Percentiles rank a stretch among this genome's conserved stretches.
Evolutionary conservation across 495 filamentous ascomycete species (phyloP).

Genomic region (Hypoxylon trugodes): DNA sequence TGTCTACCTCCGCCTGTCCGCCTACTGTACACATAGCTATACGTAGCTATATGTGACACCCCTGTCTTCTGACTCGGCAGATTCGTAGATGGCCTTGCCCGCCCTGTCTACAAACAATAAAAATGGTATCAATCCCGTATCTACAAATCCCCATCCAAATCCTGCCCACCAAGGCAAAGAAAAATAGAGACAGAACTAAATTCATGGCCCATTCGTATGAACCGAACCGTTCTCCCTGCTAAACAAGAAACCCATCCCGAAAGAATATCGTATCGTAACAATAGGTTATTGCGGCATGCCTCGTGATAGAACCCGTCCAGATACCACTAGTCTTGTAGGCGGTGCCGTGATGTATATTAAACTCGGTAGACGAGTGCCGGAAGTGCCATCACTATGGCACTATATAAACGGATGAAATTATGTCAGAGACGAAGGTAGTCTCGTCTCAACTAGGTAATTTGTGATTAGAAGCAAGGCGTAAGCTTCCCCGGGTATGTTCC

Average conservation of each 20-base stretch:
- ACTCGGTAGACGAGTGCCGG: not conserved
- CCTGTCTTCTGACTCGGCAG: not conserved
- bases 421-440: not conserved
- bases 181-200: slow-evolving; percentile 13
- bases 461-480: slow-evolving; percentile 4
- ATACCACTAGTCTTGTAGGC: not conserved
- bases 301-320: not conserved
- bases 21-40: not conserved
- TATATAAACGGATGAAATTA: not conserved
- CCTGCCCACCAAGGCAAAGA: slow-evolving; percentile 17
- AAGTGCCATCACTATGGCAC: slow-evolving; percentile 1
- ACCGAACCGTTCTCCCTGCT: slow-evolving; percentile 12
- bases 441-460: slow-evolving; percentile 13
- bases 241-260: slow-evolving; percentile 15
- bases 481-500: slow-evolving; percentile 10
- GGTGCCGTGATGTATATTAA: slow-evolving; percentile 10
- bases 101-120: slow-evolving; percentile 30
- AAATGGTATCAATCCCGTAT: slow-evolving; percentile 41
- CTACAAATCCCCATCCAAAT: slow-evolving; percentile 30
- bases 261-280: not conserved
- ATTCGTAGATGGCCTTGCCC: slow-evolving; percentile 19
- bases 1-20: not conserved
- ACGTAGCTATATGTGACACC: not conserved
- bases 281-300: not conserved
- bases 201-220: slow-evolving; percentile 2